phyloP scores from a whole-genome alignment of 2,329 filamentous ascomycete genomes.

The Ophiocordyceps camponoti-leonardi region DNA sequence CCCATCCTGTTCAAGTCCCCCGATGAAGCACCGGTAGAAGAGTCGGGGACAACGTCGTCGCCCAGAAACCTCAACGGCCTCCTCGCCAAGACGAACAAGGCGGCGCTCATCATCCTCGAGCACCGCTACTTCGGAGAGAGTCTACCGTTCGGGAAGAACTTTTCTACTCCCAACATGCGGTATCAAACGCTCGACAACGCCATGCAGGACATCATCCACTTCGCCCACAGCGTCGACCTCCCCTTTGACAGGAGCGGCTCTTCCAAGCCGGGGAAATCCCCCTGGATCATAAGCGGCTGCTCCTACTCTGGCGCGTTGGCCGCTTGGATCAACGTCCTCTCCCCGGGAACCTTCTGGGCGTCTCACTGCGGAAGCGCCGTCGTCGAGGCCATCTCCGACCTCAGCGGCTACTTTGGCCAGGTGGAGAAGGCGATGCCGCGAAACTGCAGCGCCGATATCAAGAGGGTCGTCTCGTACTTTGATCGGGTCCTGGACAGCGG shows the following conservation, averaged over 20 bases:
- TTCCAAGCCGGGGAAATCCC: slow-evolving; percentile 32
- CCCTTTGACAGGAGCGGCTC: slow-evolving; percentile 40
- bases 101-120: slow-evolving; percentile 61
- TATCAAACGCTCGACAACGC: slow-evolving; percentile 68
- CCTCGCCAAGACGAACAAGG: slow-evolving; percentile 48
- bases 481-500: slow-evolving; percentile 28
- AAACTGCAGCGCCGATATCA: slow-evolving; percentile 45
- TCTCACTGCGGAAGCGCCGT: slow-evolving; percentile 64
- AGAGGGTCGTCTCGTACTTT: slow-evolving; percentile 29
- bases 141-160: slow-evolving; percentile 46
- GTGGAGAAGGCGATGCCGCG: slow-evolving; percentile 26
- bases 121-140: slow-evolving; percentile 71
- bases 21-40: slow-evolving; percentile 46
- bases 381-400: slow-evolving; percentile 56
- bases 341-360: slow-evolving; percentile 60
- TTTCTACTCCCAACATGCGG: slow-evolving; percentile 44
- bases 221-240: slow-evolving; percentile 53
- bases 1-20: slow-evolving; percentile 52
- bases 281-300: slow-evolving; percentile 63
- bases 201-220: slow-evolving; percentile 59
- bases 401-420: slow-evolving; percentile 39
- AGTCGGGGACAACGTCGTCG: slow-evolving; percentile 45
- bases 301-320: slow-evolving; percentile 65
- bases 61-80: slow-evolving; percentile 53
- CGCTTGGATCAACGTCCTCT: slow-evolving; percentile 53